phyloP scores from a whole-genome alignment of 306 rosid species.

The Potentilla sterilis region DNA sequence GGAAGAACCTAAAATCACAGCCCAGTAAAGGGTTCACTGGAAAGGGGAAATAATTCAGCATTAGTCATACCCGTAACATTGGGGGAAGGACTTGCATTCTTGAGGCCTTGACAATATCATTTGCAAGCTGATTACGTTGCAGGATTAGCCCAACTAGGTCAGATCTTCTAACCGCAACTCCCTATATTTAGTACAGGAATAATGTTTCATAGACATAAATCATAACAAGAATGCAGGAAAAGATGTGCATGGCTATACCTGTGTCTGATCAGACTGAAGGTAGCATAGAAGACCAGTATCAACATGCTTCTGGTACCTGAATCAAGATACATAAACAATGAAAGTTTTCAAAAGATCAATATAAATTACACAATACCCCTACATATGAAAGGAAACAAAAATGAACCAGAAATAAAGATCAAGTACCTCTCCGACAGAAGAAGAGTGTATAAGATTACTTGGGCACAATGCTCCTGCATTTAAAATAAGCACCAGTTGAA shows the following conservation, averaged over 20 bases:
- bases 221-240: constrained; percentile 15
- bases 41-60: constrained; percentile 26
- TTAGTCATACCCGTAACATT: constrained; percentile 56
- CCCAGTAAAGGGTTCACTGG: constrained; percentile 14
- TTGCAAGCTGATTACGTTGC: constrained; percentile 90
- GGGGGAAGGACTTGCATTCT: constrained; percentile 71
- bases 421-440: constrained; percentile 90
- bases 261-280: constrained; percentile 80
- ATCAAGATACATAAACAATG: constrained; percentile 21
- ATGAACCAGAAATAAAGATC: neutral
- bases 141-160: constrained; percentile 84
- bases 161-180: constrained; percentile 72
- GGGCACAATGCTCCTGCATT: constrained; percentile 87
- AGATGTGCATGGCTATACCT: constrained; percentile 40
- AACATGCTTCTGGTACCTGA: constrained; percentile 69
- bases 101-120: constrained; percentile 71
- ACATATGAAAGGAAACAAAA: neutral
- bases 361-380: neutral
- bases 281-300: constrained; percentile 86
- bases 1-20: constrained; percentile 18
- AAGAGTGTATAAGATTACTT: constrained; percentile 83
- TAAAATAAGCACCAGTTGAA: constrained; percentile 25
- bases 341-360: constrained; percentile 7
- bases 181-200: constrained; percentile 39
- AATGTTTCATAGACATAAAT: constrained; percentile 13